Base-by-base conservation (phyloP, 192 early-diverging fungal genomes). In the Entomortierella chlamydospora region DNA sequence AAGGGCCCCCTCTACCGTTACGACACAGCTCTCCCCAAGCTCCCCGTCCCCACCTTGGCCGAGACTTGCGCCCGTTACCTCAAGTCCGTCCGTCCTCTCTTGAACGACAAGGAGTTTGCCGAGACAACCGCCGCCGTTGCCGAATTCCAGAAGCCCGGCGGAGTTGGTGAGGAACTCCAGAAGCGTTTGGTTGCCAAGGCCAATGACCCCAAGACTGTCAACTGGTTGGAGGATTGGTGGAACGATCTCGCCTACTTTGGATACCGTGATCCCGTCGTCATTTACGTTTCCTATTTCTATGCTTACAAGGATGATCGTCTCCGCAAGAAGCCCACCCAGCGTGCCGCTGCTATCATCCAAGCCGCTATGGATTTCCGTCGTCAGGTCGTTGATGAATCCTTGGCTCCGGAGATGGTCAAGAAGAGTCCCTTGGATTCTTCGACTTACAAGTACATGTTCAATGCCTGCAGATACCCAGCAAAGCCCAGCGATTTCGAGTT, bases 211-310 rank as follows among this genome's bases (percentile, higher is more conserved):
- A 89, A 88, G 55, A 87, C 91, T 54, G 88, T 88, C 34, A 95
- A 94, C 87, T 99, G 96, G 93, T 88, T 97, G 55, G 95, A 93
- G 80, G 95, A 96, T 73, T 99, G 98, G 98, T 99, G 98, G 98
- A 94, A 95, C 73, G 95, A 96, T 59, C 87, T 93, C 55, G 94
- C 95, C 64, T 99, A 99, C 84, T 89, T 93, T 83, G 93, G 89
- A 29, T 98, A 98, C 87, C 91, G 97, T 62, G 98, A 99, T 72
- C 95, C 97, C 15, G 94, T 97, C n/a, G 94, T 95, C 43, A 87
- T 97, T 73, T 93, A 94, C 71, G 97, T 99, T 61, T 95, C 92
- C 72, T 99, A 99, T 90, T 99, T 98, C 73, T 99, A 93, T 84
- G 87, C 90, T 52, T 97, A 94, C 85, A 91, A 91, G 82, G 96